Conservation (phyloP, 345 rosid species). For the Salix caprea region DNA sequence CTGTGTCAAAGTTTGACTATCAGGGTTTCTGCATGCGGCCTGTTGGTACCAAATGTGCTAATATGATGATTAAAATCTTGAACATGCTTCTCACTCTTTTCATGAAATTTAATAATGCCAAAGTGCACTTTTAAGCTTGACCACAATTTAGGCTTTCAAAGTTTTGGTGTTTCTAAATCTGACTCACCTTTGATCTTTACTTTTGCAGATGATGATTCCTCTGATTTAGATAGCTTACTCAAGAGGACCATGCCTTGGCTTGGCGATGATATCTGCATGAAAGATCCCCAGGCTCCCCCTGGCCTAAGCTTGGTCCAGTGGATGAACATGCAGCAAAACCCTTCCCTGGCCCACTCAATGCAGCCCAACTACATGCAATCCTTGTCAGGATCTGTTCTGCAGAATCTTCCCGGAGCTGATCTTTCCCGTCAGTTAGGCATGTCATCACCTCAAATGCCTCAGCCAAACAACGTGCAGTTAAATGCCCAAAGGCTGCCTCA, state of each 20-base stretch:
- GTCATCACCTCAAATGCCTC: constrained; percentile 38
- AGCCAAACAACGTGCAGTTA: constrained; percentile 40
- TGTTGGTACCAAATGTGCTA: constrained; percentile 5
- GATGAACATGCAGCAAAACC: constrained; percentile 86
- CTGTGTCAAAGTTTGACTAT: constrained; percentile 11
- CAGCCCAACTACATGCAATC: constrained; percentile 48
- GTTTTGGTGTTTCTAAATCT: background rate
- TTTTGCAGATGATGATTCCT: constrained; percentile 62
- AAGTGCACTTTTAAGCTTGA: background rate
- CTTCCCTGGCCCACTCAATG: constrained; percentile 44
- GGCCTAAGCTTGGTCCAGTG: constrained; percentile 84
- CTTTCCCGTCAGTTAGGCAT: constrained; percentile 49
- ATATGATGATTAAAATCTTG: constrained; percentile 14
- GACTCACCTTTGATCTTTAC: constrained; percentile 6
- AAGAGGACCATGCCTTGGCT: constrained; percentile 92
- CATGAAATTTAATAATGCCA: background rate
- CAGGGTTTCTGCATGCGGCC: constrained; percentile 6
- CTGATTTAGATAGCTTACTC: constrained; percentile 65
- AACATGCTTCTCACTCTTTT: constrained; percentile 1
- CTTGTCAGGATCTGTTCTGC: constrained; percentile 41
- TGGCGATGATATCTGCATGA: constrained; percentile 64
- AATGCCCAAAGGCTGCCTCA: constrained; percentile 41
- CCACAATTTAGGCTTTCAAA: background rate
- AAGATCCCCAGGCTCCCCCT: constrained; percentile 60
- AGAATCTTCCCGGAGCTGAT: constrained; percentile 43